These are phyloP conservation scores for Metschnikowia peoriensis DNA, from an alignment of 805 yeast species.

Conservation along the genomic window DNA sequence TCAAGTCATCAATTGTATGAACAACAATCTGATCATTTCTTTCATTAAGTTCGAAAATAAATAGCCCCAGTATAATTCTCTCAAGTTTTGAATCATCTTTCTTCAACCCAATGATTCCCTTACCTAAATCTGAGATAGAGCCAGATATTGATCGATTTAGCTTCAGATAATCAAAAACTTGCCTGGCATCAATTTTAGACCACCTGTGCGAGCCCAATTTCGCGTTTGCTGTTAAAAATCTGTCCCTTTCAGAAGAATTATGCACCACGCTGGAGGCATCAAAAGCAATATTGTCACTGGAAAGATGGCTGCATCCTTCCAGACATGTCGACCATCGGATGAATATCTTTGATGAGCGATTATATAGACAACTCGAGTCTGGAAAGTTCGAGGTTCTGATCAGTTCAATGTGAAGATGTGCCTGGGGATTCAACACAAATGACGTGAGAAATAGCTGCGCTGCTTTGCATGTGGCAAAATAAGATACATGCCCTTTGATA, in stretches of 20 bases:
- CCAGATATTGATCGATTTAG: slow-evolving; percentile 21
- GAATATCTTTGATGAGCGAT: slow-evolving; percentile 47
- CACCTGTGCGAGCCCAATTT: slow-evolving; percentile 41
- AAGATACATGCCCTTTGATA: slow-evolving; percentile 54
- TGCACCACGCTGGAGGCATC: neutral
- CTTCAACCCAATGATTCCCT: slow-evolving; percentile 34
- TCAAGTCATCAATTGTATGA: slow-evolving; percentile 67
- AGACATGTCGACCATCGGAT: slow-evolving; percentile 59
- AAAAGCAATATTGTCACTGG: neutral
- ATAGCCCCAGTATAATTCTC: slow-evolving; percentile 52
- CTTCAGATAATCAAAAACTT: slow-evolving; percentile 14
- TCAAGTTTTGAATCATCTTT: slow-evolving; percentile 29
- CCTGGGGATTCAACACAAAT: slow-evolving; percentile 52
- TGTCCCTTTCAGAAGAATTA: slow-evolving; percentile 9
- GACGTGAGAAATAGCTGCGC: slow-evolving; percentile 53
- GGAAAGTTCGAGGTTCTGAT: slow-evolving; percentile 30
- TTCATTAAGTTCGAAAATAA: slow-evolving; percentile 61
- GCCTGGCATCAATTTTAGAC: slow-evolving; percentile 33
- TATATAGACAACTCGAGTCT: slow-evolving; percentile 33
- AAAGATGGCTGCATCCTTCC: slow-evolving; percentile 50
- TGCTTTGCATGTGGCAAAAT: slow-evolving; percentile 56
- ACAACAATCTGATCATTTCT: slow-evolving; percentile 54
- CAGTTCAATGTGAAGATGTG: slow-evolving; percentile 52
- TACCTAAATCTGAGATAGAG: slow-evolving; percentile 29
- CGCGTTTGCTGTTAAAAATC: slow-evolving; percentile 37